Evolutionary conservation across 2,329 filamentous ascomycete genomes (phyloP), one percentile per base, ranked within the genome.

Genomic region (Colletotrichum sp.): DNA sequence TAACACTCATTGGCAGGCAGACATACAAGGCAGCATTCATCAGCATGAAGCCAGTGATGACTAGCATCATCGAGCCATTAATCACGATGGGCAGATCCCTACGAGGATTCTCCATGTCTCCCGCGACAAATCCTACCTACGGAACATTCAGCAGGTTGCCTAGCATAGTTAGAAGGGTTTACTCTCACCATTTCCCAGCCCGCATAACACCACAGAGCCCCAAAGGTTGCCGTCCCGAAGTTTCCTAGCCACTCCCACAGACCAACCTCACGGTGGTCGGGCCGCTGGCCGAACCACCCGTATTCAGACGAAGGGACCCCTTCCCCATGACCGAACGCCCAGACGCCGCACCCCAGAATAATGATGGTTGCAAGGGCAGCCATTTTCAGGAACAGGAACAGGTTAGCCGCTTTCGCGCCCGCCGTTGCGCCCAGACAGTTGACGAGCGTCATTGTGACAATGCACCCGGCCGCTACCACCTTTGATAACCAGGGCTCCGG

Each of bases 111-210:
- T 76, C 74, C 79, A 81, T 80, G 57, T 83, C 81, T 57, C 80
- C 79, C 32, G 78, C 71, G 28, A 84, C 79, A 69, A 82, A 83
- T 11, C 78, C 74, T 16, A 76, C 72, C 74, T 79, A 64, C 77
- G 36, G 68, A 68, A 39, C 22, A 28, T 19, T 77, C 66, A 73
- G 60, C 22, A 66, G 44, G 15, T 48, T n/a, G 25, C 15, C 27
- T 32, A 16, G 55, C 25, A 57, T 25, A 16, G 36, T 11, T 22
- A 22, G 55, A 44, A 7, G 22, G n/a, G 28, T 55, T 80, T 79
- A 80, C 79, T 80, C 85, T 82, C 73, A 87, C 85, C 72, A 83
- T 87, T 71, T 88, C 85, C 85, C 85, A 88, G 2, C 86, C 86
- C 60, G 85, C 85, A 75, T 86, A 88, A 55, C 84, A 85, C 81